phyloP scores from a whole-genome alignment of 78 protist species.

The Dictyostelium citrinum region DNA sequence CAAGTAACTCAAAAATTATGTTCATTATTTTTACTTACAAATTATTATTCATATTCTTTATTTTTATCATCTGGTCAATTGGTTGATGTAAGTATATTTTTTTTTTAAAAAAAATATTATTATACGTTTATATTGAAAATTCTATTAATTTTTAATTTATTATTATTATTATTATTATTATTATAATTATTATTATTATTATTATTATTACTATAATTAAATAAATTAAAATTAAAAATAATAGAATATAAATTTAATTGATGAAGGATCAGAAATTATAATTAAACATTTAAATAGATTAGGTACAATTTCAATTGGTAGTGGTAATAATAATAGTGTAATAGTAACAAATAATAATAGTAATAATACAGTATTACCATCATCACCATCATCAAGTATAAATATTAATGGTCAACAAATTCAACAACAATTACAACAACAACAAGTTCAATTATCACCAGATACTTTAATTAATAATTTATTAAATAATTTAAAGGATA shows the following conservation, averaged over 20 bases:
- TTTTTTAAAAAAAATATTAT: background rate
- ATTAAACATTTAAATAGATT: background rate
- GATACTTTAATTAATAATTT: constrained; percentile 3
- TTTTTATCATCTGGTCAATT: background rate
- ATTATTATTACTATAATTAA: no score
- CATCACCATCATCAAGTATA: background rate
- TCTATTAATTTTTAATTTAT: background rate
- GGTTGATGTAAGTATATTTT: background rate
- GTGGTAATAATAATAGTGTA: background rate
- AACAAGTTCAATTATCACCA: background rate
- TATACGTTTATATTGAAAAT: background rate
- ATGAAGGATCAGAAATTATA: background rate
- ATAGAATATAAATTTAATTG: constrained; percentile 25
- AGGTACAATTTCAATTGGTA: background rate
- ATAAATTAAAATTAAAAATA: background rate
- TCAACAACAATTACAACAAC: background rate
- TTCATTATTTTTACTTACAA: background rate
- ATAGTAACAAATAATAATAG: background rate
- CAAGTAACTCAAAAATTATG: background rate
- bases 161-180: background rate
- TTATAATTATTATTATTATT: no score
- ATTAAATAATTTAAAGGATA: constrained; percentile 7
- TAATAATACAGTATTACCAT: background rate
- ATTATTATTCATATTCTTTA: background rate
- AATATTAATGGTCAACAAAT: background rate